Conservation (phyloP, 371 early-diverging fungal genomes). For the Mortierella sp. region DNA sequence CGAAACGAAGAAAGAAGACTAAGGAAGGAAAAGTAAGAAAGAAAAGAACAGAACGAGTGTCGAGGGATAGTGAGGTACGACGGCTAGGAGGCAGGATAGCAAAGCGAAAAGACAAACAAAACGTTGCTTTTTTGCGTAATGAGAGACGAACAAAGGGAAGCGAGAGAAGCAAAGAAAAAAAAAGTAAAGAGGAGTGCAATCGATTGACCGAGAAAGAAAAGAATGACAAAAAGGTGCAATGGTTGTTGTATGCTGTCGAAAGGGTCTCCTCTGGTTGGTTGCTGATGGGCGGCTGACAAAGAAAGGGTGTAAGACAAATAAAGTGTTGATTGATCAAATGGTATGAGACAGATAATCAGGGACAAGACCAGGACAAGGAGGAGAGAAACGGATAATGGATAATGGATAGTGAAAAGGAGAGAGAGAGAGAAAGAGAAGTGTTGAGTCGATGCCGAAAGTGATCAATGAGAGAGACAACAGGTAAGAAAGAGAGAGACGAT, state of each 20-base stretch:
- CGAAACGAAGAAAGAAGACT: neutral
- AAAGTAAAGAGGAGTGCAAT: neutral
- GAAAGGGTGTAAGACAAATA: conserved; percentile 7
- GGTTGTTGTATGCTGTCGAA: neutral
- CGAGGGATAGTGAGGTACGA: neutral
- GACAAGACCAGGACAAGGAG: neutral
- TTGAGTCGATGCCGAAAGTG: neutral
- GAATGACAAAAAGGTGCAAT: neutral
- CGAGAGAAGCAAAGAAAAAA: neutral
- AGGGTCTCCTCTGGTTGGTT: neutral
- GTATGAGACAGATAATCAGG: neutral
- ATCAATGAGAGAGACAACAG: neutral
- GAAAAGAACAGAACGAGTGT: neutral
- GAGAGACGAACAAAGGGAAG: neutral
- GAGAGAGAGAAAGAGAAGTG: neutral
- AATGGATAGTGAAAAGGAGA: neutral
- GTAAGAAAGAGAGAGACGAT: neutral
- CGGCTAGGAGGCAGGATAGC: neutral
- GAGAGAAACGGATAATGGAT: neutral
- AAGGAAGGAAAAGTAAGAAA: neutral
- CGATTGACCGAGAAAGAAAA: neutral
- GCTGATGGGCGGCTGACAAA: neutral
- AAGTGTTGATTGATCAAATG: neutral
- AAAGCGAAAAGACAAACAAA: neutral
- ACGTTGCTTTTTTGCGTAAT: neutral